Conservation (phyloP, 2,329 filamentous ascomycete genomes). For the Nemania serpens region DNA sequence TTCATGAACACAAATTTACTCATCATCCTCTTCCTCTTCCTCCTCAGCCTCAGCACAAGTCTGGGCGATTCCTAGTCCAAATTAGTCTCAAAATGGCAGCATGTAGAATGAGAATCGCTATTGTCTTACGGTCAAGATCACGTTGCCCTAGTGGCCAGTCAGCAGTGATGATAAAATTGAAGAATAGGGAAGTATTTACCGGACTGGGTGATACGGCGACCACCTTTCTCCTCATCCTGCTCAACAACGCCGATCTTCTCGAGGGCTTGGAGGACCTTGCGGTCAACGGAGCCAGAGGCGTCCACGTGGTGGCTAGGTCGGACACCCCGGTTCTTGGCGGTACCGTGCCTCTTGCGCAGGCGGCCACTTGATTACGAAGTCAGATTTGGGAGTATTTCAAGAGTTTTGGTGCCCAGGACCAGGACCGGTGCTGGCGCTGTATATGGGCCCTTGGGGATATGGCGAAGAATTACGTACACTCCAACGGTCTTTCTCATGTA, state of each 20-base stretch:
- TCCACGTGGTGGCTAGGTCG: conserved; percentile 94
- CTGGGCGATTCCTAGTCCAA: conserved; percentile 69
- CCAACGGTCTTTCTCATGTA: conserved; percentile 99
- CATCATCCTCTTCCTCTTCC: conserved; percentile 67
- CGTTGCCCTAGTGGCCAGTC: conserved; percentile 62
- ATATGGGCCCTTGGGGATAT: not conserved
- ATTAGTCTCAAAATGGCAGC: conserved; percentile 21
- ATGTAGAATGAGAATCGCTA: not conserved
- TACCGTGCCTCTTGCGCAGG: conserved; percentile 94
- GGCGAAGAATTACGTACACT: conserved; percentile 54
- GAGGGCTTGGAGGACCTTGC: conserved; percentile 94
- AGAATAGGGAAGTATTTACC: conserved; percentile 49
- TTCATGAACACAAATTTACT: conserved; percentile 53
- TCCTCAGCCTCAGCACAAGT: conserved; percentile 76
- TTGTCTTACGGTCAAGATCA: conserved; percentile 83
- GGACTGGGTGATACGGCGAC: conserved; percentile 95
- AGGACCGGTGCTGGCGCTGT: conserved; percentile 60
- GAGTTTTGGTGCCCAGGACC: conserved; percentile 36
- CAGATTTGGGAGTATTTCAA: conserved; percentile 68
- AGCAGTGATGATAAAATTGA: not conserved
- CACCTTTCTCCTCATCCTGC: conserved; percentile 97
- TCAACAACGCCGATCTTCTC: conserved; percentile 99
- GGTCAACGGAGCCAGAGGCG: conserved; percentile 92
- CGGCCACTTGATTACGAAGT: conserved; percentile 61
- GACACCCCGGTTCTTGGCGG: conserved; percentile 94